Evolutionary conservation across 768 basidiomycete genomes (phyloP).

Genomic region (Naganishia onofrii): DNA sequence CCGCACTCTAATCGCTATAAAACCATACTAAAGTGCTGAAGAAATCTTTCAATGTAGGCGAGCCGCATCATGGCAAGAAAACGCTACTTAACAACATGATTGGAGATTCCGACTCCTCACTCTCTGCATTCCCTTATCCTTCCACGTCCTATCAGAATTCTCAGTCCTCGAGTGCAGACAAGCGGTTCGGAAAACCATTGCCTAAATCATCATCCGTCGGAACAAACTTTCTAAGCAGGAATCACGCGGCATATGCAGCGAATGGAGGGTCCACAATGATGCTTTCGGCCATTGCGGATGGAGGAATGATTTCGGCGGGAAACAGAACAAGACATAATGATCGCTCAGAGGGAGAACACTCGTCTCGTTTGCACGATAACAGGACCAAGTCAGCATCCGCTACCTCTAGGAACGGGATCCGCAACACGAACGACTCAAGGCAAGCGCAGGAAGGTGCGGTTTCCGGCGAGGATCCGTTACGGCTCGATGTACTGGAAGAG

Average conservation of each 20-base stretch:
- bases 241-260: slow-evolving; percentile 16
- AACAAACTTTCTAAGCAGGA: slow-evolving; percentile 57
- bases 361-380: not conserved
- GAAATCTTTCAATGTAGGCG: slow-evolving; percentile 50
- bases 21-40: not conserved
- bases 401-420: not conserved
- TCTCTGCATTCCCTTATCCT: slow-evolving; percentile 24
- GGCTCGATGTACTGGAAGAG: slow-evolving; percentile 54
- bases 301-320: not conserved
- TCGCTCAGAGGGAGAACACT: not conserved
- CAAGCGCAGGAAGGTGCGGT: not conserved
- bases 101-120: slow-evolving; percentile 2
- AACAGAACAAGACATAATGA: not conserved
- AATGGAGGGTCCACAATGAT: slow-evolving; percentile 16
- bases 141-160: slow-evolving; percentile 9
- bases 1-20: no score
- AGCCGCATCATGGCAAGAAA: slow-evolving; percentile 75
- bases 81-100: slow-evolving; percentile 56
- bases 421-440: not conserved
- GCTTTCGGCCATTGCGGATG: slow-evolving; percentile 1
- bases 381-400: not conserved
- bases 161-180: not conserved
- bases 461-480: not conserved
- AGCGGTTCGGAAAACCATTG: not conserved
- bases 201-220: slow-evolving; percentile 60